These are phyloP conservation scores for Ophiocordyceps polyrhachis-furcata DNA, from an alignment of 2,329 filamentous ascomycete genomes.

Conservation along the genomic window DNA sequence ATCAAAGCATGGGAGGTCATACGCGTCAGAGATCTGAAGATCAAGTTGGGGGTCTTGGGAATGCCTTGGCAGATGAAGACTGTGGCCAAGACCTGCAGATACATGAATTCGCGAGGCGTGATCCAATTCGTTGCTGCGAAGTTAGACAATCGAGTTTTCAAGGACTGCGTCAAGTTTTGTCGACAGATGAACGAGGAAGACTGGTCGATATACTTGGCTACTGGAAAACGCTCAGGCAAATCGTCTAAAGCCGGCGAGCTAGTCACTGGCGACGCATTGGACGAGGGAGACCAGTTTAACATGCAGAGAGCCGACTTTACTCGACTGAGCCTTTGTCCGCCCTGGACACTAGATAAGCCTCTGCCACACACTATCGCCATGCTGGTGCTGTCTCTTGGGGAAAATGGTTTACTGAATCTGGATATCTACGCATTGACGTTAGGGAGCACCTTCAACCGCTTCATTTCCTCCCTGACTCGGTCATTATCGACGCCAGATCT, in stretches of 20 bases:
- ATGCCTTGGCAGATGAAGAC: constrained; percentile 41
- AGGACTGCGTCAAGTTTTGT: constrained; percentile 41
- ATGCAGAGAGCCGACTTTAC: constrained; percentile 2
- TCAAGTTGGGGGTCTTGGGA: constrained; percentile 36
- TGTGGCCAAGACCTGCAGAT: constrained; percentile 37
- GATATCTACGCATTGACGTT: constrained; percentile 18
- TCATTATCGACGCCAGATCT: constrained; percentile 13
- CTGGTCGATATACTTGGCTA: constrained; percentile 35
- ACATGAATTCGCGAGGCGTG: constrained; percentile 34
- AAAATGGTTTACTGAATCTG: constrained; percentile 16
- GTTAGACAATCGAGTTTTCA: constrained; percentile 34
- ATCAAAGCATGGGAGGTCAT: constrained; percentile 39
- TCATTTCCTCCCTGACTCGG: constrained; percentile 17
- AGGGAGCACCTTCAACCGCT: constrained; percentile 17
- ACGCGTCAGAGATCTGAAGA: constrained; percentile 36
- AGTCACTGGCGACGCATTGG: constrained; percentile 6
- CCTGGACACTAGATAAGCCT: constrained; percentile 17
- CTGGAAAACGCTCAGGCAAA: constrained; percentile 19
- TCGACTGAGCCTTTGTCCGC: constrained; percentile 7
- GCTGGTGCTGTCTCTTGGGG: constrained; percentile 10
- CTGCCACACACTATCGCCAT: constrained; percentile 13
- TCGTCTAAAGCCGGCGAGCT: constrained; percentile 8
- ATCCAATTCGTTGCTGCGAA: constrained; percentile 38
- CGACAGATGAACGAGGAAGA: constrained; percentile 36
- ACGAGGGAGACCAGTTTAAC: constrained; percentile 5